phyloP scores from a whole-genome alignment of 345 rosid species.

The Nasturtium officinale region DNA sequence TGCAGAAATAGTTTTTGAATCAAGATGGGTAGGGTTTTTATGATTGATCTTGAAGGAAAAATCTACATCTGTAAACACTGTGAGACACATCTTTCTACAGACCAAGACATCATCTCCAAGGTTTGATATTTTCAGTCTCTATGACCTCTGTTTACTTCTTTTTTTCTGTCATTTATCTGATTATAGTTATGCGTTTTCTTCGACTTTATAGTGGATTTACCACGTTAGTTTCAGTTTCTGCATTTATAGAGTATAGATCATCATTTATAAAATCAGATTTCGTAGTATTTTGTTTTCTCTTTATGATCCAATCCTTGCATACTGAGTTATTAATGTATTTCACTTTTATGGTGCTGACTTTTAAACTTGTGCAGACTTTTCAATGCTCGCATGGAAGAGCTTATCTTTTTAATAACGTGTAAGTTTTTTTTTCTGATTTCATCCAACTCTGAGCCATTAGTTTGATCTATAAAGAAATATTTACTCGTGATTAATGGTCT shows the following conservation, averaged over 20 bases:
- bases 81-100: conserved; percentile 54
- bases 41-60: conserved; percentile 55
- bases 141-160: not conserved
- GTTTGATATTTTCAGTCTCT: conserved; percentile 41
- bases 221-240: not conserved
- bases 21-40: conserved; percentile 68
- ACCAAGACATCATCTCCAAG: conserved; percentile 62
- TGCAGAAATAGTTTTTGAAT: not conserved
- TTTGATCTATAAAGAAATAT: not conserved
- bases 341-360: conserved; percentile 4
- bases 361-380: conserved; percentile 61
- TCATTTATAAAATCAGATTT: not conserved
- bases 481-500: not conserved
- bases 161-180: not conserved
- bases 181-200: not conserved
- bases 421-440: conserved; percentile 55
- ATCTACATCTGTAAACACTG: conserved; percentile 72
- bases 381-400: conserved; percentile 87
- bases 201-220: conserved; percentile 1
- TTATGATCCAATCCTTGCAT: not conserved
- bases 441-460: not conserved
- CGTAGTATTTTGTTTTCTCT: not conserved
- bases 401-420: conserved; percentile 91
- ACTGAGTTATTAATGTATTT: not conserved
- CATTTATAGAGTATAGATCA: not conserved